Base-by-base conservation (phyloP, 1,139 yeast species). In the Saccharomyces hybrid region DNA sequence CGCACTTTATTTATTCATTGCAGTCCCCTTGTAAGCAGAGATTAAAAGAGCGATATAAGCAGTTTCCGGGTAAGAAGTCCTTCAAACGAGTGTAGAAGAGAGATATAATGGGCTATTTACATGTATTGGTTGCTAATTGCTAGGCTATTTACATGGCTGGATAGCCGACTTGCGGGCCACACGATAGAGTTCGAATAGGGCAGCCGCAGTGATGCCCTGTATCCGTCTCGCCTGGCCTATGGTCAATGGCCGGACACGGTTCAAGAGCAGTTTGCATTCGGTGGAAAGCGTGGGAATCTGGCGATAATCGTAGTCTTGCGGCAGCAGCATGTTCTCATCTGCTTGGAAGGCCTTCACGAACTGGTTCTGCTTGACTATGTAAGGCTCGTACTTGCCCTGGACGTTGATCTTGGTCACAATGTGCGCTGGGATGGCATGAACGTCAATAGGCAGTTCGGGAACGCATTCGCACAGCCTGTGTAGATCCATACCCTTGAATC, bases 161-260 rank as follows among this genome's bases (percentile, higher is more conserved):
- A 2, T 6, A 20, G 6, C 25, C 59, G 66, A 38, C 53, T 57
- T 32, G 46, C 62, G 56, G 8, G 60, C 65, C 28, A 76, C 61
- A 49, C 76, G 68, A 62, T 81, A 85, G 46, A 86, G 74, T 61
- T 85, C 90, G 62, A 85, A 84, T 2, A 85, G 73, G 0, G 91
- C 85, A 1, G 90, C 88, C 0, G 98, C 96, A 0, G 98, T 93
- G 0, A 93, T 84, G 0, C 99, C 98, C 65, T 93, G 96, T 14
- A 91, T 86, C 61, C 98, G 77, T 65, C 96, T 78, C 0, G 98
- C 98, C 68, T 93, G 98, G 0, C 98, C 98, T 51, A 93, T 81
- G 0, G 97, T 93, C 54, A 81, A 81, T 0, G 99, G 99, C 59
- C 88, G 86, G 13, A 89, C 81, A 5, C 79, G 77, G 63, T 89